Evolutionary conservation across 2,329 filamentous ascomycete genomes (phyloP).

Genomic region (Fusarium avenaceum): DNA sequence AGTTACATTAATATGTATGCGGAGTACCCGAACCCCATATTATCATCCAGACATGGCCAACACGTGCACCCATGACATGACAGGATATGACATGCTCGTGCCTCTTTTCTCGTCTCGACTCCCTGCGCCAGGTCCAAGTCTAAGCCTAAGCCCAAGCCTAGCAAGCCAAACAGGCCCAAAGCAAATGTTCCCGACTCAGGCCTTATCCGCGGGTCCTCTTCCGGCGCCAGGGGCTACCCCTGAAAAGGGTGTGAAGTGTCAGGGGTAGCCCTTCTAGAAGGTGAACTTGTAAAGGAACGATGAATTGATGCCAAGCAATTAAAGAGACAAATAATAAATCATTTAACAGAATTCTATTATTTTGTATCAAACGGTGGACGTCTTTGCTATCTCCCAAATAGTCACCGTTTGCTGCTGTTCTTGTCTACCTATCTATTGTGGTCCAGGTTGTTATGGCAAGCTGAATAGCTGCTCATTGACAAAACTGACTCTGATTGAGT

Average conservation of each 20-base stretch:
- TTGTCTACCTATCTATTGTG: not conserved
- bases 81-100: conserved; percentile 7
- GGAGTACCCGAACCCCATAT: conserved; percentile 10
- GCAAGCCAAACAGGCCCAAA: too few relatives aligned
- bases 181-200: conserved; percentile 40
- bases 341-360: conserved; percentile 33
- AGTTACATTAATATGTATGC: conserved; percentile 8
- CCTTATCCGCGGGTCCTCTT: conserved; percentile 40
- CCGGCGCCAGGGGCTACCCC: conserved; percentile 40
- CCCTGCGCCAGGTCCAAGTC: conserved; percentile 13
- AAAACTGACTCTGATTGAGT: too few relatives aligned
- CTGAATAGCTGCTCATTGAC: too few relatives aligned
- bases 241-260: conserved; percentile 25
- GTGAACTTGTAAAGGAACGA: conserved; percentile 39
- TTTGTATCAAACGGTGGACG: conserved; percentile 33
- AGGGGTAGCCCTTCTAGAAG: conserved; percentile 48
- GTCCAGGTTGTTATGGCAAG: not conserved
- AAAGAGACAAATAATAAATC: conserved; percentile 29
- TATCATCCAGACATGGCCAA: conserved; percentile 21
- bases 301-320: conserved; percentile 32
- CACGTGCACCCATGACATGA: conserved; percentile 40
- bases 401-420: conserved; percentile 31
- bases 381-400: conserved; percentile 29
- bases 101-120: conserved; percentile 9
- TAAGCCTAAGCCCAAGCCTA: too few relatives aligned